These are phyloP conservation scores for Crithidia expoeki DNA, from an alignment of 208 protist genomes.

Conservation along the genomic window DNA sequence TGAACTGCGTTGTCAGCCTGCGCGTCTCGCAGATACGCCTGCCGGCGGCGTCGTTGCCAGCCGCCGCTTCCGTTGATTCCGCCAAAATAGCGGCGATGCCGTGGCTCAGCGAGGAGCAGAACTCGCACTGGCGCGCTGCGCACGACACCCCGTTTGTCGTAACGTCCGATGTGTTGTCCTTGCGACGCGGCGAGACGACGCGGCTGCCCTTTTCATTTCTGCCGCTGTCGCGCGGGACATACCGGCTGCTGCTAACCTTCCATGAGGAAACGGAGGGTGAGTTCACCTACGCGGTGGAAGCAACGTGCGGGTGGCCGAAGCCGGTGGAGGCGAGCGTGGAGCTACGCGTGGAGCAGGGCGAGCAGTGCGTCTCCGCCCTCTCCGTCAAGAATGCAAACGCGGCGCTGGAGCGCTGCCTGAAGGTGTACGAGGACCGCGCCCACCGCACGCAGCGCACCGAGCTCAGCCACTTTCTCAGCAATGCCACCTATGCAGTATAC, in stretches of 20 bases:
- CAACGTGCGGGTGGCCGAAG: slow-evolving; percentile 60
- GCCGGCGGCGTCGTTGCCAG: background rate
- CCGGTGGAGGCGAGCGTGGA: slow-evolving; percentile 46
- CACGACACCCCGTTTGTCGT: slow-evolving; percentile 64
- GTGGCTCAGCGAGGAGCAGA: slow-evolving; percentile 21
- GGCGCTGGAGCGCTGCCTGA: slow-evolving; percentile 72
- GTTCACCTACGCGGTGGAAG: slow-evolving; percentile 85
- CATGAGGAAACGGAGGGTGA: slow-evolving; percentile 89
- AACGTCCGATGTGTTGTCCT: slow-evolving; percentile 68
- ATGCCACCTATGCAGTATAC: slow-evolving; percentile 51
- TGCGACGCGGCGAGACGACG: slow-evolving; percentile 66
- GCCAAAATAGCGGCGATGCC: slow-evolving; percentile 9
- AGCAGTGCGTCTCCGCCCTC: slow-evolving; percentile 46
- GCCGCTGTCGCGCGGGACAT: slow-evolving; percentile 78
- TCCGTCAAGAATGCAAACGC: slow-evolving; percentile 57
- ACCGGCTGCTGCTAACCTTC: slow-evolving; percentile 81
- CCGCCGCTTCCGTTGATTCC: background rate
- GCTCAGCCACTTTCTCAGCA: slow-evolving; percentile 23
- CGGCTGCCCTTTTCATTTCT: slow-evolving; percentile 82
- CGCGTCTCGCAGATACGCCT: slow-evolving; percentile 64
- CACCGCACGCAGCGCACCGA: slow-evolving; percentile 36
- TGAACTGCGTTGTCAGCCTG: slow-evolving; percentile 80
- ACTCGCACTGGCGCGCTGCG: slow-evolving; percentile 24
- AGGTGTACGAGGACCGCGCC: slow-evolving; percentile 69
- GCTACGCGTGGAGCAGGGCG: slow-evolving; percentile 75